Conservation (phyloP, 2,329 filamentous ascomycete genomes). For the Xylaria sp. region DNA sequence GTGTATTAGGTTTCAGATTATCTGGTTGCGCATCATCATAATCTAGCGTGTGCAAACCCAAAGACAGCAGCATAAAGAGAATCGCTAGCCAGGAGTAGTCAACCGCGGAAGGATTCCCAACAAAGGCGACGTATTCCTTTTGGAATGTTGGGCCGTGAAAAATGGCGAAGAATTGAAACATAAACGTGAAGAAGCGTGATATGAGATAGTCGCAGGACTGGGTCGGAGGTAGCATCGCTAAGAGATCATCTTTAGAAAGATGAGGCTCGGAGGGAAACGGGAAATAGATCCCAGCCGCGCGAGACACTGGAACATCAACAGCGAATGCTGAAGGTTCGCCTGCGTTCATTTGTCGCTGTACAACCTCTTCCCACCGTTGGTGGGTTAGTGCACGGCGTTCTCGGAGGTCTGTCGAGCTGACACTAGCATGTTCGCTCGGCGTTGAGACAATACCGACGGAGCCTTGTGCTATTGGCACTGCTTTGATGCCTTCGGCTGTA, state of each 20-base stretch:
- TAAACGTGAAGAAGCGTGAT: constrained; percentile 27
- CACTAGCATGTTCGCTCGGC: not conserved
- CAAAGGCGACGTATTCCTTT: constrained; percentile 29
- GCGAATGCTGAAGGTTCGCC: constrained; percentile 26
- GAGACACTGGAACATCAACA: constrained; percentile 19
- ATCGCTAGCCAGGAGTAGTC: constrained; percentile 30
- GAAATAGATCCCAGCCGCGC: constrained; percentile 9
- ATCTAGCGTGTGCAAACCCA: constrained; percentile 29
- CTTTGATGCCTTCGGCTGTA: not conserved
- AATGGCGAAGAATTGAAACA: constrained; percentile 29
- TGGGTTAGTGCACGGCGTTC: constrained; percentile 26
- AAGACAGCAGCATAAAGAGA: constrained; percentile 29
- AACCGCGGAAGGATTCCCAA: constrained; percentile 22
- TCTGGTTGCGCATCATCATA: constrained; percentile 18
- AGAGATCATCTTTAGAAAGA: constrained; percentile 21
- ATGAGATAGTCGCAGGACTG: constrained; percentile 26
- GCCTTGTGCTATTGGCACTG: constrained; percentile 4
- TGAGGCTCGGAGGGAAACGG: constrained; percentile 25
- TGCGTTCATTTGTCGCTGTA: constrained; percentile 29
- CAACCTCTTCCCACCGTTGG: constrained; percentile 31
- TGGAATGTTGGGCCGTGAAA: constrained; percentile 33
- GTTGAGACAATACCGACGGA: not conserved
- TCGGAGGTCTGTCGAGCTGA: constrained; percentile 10
- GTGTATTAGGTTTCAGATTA: constrained; percentile 13
- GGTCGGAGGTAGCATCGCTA: constrained; percentile 25